Conservation (phyloP, 208 protist genomes). For the Leishmania mexicana region DNA sequence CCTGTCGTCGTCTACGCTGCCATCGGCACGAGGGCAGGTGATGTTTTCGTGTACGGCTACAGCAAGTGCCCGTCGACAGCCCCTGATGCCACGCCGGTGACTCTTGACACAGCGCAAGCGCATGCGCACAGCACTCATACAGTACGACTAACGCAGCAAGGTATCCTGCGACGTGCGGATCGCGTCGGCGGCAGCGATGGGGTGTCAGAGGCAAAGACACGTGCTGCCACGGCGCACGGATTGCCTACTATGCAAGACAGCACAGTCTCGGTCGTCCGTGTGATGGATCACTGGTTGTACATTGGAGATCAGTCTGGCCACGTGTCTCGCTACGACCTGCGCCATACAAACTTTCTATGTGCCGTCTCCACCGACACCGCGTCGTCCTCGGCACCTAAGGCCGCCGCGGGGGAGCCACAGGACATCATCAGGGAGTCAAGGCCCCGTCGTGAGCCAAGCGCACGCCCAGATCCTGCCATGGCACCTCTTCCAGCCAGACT, state of each 20-base stretch:
- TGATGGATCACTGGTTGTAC: conserved; percentile 31
- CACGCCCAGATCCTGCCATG: neutral
- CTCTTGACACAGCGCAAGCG: neutral
- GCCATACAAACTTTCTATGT: conserved; percentile 7
- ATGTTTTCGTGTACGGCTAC: conserved; percentile 31
- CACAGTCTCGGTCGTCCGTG: conserved; percentile 19
- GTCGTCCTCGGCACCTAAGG: neutral
- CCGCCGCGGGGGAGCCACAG: neutral
- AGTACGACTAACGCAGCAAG: conserved; percentile 11
- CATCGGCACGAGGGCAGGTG: conserved; percentile 18
- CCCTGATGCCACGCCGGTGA: conserved; percentile 12
- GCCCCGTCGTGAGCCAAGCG: neutral
- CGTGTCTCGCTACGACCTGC: conserved; percentile 29
- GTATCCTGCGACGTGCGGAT: conserved; percentile 12
- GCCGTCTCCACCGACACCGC: neutral
- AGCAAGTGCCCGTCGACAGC: conserved; percentile 5
- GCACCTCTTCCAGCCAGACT: neutral
- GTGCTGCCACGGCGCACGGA: neutral
- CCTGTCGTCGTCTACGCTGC: conserved; percentile 17
- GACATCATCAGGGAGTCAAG: neutral
- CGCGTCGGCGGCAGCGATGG: conserved; percentile 5
- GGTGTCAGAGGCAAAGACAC: neutral
- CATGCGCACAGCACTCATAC: conserved; percentile 2
- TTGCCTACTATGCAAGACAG: neutral
- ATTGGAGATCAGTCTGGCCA: conserved; percentile 26